These are phyloP conservation scores for Chaetomium fimeti DNA, from an alignment of 495 filamentous ascomycete genomes.

Conservation along the genomic window DNA sequence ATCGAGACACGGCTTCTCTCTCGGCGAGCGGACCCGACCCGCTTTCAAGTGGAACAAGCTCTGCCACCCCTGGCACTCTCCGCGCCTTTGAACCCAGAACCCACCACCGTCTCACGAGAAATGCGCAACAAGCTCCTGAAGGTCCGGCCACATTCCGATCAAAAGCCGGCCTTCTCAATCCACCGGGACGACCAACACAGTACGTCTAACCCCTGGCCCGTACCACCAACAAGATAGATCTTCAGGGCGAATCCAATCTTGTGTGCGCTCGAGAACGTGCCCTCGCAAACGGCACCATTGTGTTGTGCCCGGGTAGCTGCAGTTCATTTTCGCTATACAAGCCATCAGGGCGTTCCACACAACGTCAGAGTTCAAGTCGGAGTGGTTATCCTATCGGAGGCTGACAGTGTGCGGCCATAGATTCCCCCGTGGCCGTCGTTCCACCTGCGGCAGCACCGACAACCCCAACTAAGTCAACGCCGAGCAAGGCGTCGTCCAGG, in stretches of 20 bases:
- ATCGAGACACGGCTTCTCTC: background rate
- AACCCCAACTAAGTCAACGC: slow-evolving; percentile 17
- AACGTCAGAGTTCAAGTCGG: background rate
- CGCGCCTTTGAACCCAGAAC: slow-evolving; percentile 12
- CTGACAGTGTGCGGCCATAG: slow-evolving; percentile 13
- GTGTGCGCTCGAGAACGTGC: background rate
- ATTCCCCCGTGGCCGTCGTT: slow-evolving; percentile 13
- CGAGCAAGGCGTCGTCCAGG: slow-evolving; percentile 23
- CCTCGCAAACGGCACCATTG: background rate
- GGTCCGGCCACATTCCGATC: slow-evolving; percentile 36
- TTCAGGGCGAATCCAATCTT: background rate
- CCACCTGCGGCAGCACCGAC: slow-evolving; percentile 17
- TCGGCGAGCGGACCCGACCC: slow-evolving; percentile 5
- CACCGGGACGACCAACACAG: slow-evolving; percentile 37
- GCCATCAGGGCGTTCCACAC: background rate
- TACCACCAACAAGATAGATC: background rate
- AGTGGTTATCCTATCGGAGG: background rate
- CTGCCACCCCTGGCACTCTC: background rate
- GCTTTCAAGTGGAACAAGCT: slow-evolving; percentile 15
- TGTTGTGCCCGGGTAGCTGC: slow-evolving; percentile 1
- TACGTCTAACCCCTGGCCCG: slow-evolving; percentile 28
- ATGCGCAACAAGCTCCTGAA: slow-evolving; percentile 45
- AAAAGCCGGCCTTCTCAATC: slow-evolving; percentile 32
- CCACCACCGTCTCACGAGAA: slow-evolving; percentile 26
- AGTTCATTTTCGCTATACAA: background rate